Percentiles rank a stretch among this genome's conserved stretches.
phyloP scores from a whole-genome alignment of 495 filamentous ascomycete species.

The Cenococcum geophilum region DNA sequence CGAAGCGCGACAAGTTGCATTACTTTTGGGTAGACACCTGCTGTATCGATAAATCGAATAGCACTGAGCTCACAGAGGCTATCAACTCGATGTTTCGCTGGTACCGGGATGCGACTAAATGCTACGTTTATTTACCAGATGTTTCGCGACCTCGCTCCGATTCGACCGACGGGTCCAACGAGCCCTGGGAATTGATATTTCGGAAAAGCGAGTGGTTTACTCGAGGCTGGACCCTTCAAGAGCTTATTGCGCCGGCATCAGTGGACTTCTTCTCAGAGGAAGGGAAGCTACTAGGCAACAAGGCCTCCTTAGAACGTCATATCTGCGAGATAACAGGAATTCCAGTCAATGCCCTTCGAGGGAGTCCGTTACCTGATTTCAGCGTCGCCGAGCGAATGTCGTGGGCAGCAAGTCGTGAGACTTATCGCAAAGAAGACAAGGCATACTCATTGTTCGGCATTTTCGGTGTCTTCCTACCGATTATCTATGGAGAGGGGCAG shows the following conservation, averaged over 20 bases:
- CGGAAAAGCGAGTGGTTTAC: too few species aligned
- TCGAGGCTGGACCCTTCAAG: too few species aligned
- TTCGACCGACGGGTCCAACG: neutral
- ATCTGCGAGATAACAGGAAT: neutral
- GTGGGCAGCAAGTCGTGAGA: neutral
- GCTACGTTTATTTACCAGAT: conserved; percentile 5
- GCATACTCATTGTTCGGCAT: neutral
- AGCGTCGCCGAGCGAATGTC: neutral
- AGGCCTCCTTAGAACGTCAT: neutral
- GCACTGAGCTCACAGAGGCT: too few species aligned
- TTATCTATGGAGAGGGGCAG: conserved; percentile 1
- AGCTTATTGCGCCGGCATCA: too few species aligned
- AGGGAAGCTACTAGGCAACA: neutral
- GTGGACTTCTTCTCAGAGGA: neutral
- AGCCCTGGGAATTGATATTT: neutral
- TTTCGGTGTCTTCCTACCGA: neutral
- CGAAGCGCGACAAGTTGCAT: neutral
- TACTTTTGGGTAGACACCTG: too few species aligned
- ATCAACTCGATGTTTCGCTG: too few species aligned
- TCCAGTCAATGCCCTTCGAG: neutral
- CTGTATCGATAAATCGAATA: too few species aligned
- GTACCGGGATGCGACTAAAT: neutral
- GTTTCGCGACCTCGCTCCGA: neutral
- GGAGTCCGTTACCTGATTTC: neutral
- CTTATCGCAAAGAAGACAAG: neutral